These are phyloP conservation scores for Xylariaceae sp. DNA, from an alignment of 2,329 filamentous ascomycete species.

Conservation along the genomic window DNA sequence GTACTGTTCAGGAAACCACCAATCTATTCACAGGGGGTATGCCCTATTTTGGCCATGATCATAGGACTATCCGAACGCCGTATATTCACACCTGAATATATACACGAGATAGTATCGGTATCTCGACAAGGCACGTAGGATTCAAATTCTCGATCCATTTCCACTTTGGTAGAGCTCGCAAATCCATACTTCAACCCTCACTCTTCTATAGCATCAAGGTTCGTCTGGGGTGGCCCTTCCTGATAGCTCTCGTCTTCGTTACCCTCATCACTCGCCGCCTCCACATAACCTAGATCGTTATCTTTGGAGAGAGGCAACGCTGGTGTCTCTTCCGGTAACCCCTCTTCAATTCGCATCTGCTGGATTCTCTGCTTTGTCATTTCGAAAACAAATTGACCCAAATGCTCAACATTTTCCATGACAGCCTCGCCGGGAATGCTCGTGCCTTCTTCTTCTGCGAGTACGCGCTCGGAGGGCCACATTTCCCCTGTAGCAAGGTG, in stretches of 20 bases:
- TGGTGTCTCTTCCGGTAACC: constrained; percentile 2
- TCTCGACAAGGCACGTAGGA: too few relatives aligned
- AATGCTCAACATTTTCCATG: constrained; percentile 90
- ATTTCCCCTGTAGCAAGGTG: constrained; percentile 80
- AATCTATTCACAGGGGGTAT: too few relatives aligned
- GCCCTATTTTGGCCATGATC: too few relatives aligned
- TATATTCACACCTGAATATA: too few relatives aligned
- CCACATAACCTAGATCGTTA: constrained; percentile 22
- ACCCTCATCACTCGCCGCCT: constrained; percentile 18
- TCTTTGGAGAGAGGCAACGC: constrained; percentile 16
- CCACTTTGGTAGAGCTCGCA: too few relatives aligned
- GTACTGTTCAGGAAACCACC: too few relatives aligned
- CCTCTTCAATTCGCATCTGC: constrained; percentile 41
- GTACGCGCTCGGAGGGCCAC: constrained; percentile 62
- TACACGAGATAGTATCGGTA: too few relatives aligned
- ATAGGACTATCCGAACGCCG: too few relatives aligned
- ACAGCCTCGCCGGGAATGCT: constrained; percentile 54
- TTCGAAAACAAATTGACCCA: constrained; percentile 93
- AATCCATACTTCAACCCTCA: too few relatives aligned
- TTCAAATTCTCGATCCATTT: too few relatives aligned
- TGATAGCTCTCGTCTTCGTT: constrained; percentile 15
- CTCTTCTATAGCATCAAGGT: too few relatives aligned
- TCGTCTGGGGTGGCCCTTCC: neutral
- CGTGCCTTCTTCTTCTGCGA: constrained; percentile 41
- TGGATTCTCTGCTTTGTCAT: constrained; percentile 70